These are phyloP conservation scores for Papiliotrema terrestris DNA, from an alignment of 1,284 basidiomycete species.

Conservation along the genomic window DNA sequence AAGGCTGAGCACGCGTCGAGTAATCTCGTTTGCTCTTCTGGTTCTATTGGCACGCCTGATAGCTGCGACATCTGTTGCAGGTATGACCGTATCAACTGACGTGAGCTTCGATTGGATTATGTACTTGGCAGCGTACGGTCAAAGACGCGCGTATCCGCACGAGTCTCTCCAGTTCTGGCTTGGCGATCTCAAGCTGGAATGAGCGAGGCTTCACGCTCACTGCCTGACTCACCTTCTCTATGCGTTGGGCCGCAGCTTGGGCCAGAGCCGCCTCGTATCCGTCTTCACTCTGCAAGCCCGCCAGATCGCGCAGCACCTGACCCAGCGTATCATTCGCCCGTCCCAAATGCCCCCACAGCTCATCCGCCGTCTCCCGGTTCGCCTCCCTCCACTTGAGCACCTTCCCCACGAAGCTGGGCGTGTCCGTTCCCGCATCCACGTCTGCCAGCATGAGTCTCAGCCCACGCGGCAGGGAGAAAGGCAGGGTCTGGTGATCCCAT, in stretches of 20 bases:
- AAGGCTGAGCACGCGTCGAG: slow-evolving; percentile 73
- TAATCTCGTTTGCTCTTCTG: slow-evolving; percentile 79
- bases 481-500: slow-evolving; percentile 52
- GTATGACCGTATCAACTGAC: slow-evolving; percentile 66
- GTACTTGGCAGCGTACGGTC: not conserved
- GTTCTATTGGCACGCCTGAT: slow-evolving; percentile 85
- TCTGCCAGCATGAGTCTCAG: slow-evolving; percentile 83
- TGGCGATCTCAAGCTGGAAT: not conserved
- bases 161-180: not conserved
- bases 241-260: slow-evolving; percentile 4
- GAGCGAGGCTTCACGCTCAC: not conserved
- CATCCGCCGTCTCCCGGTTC: slow-evolving; percentile 59
- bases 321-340: slow-evolving; percentile 40
- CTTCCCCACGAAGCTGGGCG: slow-evolving; percentile 82
- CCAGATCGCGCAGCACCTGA: slow-evolving; percentile 29
- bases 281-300: slow-evolving; percentile 31
- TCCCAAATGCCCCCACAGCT: slow-evolving; percentile 68
- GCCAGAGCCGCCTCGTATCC: slow-evolving; percentile 32
- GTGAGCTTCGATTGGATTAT: not conserved
- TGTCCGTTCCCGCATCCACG: slow-evolving; percentile 88
- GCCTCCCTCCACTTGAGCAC: slow-evolving; percentile 81
- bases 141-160: not conserved
- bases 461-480: slow-evolving; percentile 74
- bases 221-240: slow-evolving; percentile 26
- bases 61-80: slow-evolving; percentile 85